Evolutionary conservation across 768 basidiomycete species (phyloP).

Genomic region (Mycena crocata): DNA sequence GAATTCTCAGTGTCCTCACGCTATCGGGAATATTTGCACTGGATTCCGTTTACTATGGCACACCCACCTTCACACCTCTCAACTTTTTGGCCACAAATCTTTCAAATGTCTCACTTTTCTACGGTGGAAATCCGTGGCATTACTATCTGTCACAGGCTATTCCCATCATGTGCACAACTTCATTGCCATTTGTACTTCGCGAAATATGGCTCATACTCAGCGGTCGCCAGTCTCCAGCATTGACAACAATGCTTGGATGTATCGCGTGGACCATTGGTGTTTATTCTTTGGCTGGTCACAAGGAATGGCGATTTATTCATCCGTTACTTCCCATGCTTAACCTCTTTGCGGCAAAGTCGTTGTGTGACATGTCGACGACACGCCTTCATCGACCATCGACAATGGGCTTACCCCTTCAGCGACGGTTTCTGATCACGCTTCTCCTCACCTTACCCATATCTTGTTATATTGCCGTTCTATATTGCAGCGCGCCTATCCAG

Average conservation of each 20-base stretch:
- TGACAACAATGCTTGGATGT: constrained; percentile 59
- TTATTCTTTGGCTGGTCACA: constrained; percentile 90
- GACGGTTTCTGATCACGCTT: constrained; percentile 54
- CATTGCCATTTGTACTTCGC: constrained; percentile 78
- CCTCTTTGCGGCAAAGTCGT: constrained; percentile 78
- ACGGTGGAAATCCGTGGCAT: constrained; percentile 87
- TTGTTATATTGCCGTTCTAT: constrained; percentile 79
- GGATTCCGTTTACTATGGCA: constrained; percentile 80
- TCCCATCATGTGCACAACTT: constrained; percentile 81
- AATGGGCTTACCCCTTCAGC: constrained; percentile 47
- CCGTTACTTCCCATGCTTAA: constrained; percentile 89
- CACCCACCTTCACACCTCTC: constrained; percentile 76
- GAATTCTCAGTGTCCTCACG: constrained; percentile 35
- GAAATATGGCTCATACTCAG: constrained; percentile 59
- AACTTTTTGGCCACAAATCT: constrained; percentile 90
- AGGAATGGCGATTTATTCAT: constrained; percentile 98
- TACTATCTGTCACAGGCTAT: constrained; percentile 90
- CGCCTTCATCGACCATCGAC: constrained; percentile 11
- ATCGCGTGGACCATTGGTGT: constrained; percentile 71
- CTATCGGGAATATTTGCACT: constrained; percentile 52
- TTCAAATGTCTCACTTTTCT: constrained; percentile 90
- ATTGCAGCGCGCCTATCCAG: constrained; percentile 82
- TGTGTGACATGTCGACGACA: constrained; percentile 60
- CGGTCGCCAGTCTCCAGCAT: constrained; percentile 41
- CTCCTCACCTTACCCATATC: constrained; percentile 69